Conservation (phyloP, 352 stramenopile genomes). For the Phytophthora podocarpi region DNA sequence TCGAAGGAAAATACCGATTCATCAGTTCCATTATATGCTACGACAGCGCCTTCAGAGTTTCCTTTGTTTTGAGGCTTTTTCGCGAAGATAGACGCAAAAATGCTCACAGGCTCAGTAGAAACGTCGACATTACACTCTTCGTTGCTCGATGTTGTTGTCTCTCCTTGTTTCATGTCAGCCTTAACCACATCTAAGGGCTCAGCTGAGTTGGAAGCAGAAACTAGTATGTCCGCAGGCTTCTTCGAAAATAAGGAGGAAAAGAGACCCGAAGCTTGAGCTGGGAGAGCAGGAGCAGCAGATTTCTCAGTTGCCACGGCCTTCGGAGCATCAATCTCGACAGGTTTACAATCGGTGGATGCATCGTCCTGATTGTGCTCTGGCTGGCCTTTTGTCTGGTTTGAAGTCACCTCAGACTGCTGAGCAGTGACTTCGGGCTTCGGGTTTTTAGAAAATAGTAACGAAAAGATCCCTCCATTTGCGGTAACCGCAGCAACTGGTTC, state of each 20-base stretch:
- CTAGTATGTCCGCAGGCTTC: constrained; percentile 8
- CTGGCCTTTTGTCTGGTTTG: not conserved
- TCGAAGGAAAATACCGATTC: constrained; percentile 24
- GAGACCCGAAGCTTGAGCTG: constrained; percentile 10
- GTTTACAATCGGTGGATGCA: not conserved
- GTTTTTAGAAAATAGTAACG: constrained; percentile 21
- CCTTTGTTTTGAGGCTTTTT: constrained; percentile 21
- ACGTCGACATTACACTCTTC: constrained; percentile 1
- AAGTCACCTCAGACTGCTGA: constrained; percentile 2
- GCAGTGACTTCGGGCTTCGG: constrained; percentile 9
- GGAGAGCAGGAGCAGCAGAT: not conserved
- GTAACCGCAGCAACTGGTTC: not conserved
- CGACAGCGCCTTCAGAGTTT: constrained; percentile 1
- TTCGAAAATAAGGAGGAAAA: constrained; percentile 33
- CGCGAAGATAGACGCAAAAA: constrained; percentile 33
- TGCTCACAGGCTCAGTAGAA: constrained; percentile 17
- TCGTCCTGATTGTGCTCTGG: not conserved
- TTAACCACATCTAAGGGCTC: not conserved
- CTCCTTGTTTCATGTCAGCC: not conserved
- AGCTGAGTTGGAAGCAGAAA: not conserved
- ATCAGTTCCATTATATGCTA: constrained; percentile 7
- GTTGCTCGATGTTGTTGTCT: constrained; percentile 5
- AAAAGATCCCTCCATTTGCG: constrained; percentile 22
- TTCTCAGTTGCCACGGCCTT: not conserved
- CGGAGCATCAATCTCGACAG: not conserved